Base-by-base conservation (phyloP, 2,329 filamentous ascomycete genomes). In the Cephalotrichum gorgonifer region DNA sequence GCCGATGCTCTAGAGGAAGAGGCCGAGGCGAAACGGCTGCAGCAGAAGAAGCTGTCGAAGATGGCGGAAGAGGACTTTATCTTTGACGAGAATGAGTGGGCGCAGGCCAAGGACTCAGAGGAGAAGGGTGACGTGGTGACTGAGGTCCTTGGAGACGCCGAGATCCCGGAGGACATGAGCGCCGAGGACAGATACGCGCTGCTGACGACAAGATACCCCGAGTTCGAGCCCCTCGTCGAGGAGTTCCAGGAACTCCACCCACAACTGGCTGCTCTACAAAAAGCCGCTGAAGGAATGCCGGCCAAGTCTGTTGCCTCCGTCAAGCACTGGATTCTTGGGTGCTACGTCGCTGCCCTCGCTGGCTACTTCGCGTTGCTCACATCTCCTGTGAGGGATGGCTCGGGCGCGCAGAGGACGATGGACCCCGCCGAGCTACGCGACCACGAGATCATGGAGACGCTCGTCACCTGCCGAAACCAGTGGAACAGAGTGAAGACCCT, bases 291-390 rank as follows among this genome's bases (percentile, higher is more conserved):
- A 48, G 68, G 67, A 6, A 73, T 72, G 57, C 64, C 67, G 11
- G 68, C 63, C 52, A 73, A 69, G 50, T 78, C 79, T 2, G 63
- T 84, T n/a, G 70, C 78, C 22, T 72, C 82, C 8, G 74, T 88
- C 51, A 93, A 91, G 63, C 83, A 86, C 61, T 83, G 88, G 64
- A 81, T 90, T 11, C 72, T 95, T 35, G 84, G 87, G 5, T 87
- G 89, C 52, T 97, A 98, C 61, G 73, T 97, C 23, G 88, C 86
- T 41, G 78, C 88, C 1, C 73, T 98, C 56, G 84, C 86, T 44
- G 90, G 95, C 80, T 98, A 98, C 65, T 95, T 98, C 64, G 87
- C 90, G 33, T 78, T 97, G 31, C 70, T 98, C n/a, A 88, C 88
- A 11, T 95, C 88, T 0, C 83, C 88, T 1, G 76, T 83, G 2